Evolutionary conservation across 441 rosid genomes (phyloP), one percentile per base, ranked within the genome.

Genomic region (Raphanus hybrid): DNA sequence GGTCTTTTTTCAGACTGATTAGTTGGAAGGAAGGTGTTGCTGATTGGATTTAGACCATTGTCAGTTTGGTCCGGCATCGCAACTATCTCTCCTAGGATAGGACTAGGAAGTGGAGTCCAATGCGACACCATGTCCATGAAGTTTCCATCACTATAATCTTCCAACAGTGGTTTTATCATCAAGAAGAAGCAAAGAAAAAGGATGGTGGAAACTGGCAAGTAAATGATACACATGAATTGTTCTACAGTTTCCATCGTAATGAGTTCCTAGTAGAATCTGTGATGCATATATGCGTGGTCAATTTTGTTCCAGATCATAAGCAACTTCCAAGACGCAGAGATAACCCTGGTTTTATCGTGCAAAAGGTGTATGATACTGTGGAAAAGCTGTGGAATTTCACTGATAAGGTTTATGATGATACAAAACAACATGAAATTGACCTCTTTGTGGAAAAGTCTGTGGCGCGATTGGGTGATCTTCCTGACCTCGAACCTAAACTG

Each of bases 231-330:
- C 81, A 95, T 43, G 97, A 93, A 74, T 82, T 93, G 60, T 93
- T 91, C 75, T 93, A 93, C 74, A 93, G 98, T 80, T 93, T 93
- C 79, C 98, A 93, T 78, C 95, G 89, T 15, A 95, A 91, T 80
- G 97, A 90, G 81, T 89, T 93, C 55, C 98, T 95, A 0, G 96
- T 95, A 1, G 97, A 93, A 71, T 93, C 97, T 79, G 98, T 91
- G 78, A 93, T 93, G 98, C 98, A 93, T 78, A 90, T 87, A 79
- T 48, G 54, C 54, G 16, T 12, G 6, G 54, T 48, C 6, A 4
- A 12, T 12, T 48, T 48, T n/a, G 54, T 48, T n/a, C 54, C 54
- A 48, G 16, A 14, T 12, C 54, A 48, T n/a, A 48, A 48, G 16
- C 15, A 48, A 48, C 6, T 48, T 48, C 15, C 54, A 5, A 48